A percentile compares a stretch with the other conserved stretches of the same genome.
Conservation (phyloP, 352 stramenopile species). For the Nothophytophthora sp. region DNA sequence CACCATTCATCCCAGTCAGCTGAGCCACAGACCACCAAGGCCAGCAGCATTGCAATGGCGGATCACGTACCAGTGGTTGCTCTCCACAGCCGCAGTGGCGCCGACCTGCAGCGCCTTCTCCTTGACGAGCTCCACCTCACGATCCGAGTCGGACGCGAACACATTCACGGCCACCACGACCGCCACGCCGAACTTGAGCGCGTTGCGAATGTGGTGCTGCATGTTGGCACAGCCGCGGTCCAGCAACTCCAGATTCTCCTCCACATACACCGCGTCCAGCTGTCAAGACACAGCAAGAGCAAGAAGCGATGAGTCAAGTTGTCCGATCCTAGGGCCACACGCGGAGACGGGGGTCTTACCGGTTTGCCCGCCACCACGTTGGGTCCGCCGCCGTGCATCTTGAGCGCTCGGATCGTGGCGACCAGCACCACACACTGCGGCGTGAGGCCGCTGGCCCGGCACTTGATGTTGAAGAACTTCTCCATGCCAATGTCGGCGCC, state of each 20-base stretch:
- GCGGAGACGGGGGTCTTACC: conserved; percentile 37
- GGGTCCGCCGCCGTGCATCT: conserved; percentile 99
- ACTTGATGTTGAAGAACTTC: conserved; percentile 99
- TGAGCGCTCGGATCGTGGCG: conserved; percentile 97
- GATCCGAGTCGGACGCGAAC: conserved; percentile 63
- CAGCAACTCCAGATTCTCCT: conserved; percentile 97
- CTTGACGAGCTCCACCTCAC: conserved; percentile 95
- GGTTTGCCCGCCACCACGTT: conserved; percentile 94
- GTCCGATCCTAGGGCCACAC: background rate
- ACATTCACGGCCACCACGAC: conserved; percentile 96
- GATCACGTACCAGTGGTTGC: conserved; percentile 93
- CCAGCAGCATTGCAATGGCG: no score
- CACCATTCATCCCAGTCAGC: no score
- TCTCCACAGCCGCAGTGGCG: conserved; percentile 95
- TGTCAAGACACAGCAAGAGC: conserved; percentile 18
- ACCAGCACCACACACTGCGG: conserved; percentile 98
- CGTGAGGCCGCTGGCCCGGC: conserved; percentile 92
- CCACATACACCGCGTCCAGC: conserved; percentile 90
- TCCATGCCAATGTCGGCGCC: conserved; percentile 97
- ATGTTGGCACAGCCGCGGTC: conserved; percentile 93
- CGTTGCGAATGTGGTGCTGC: conserved; percentile 97
- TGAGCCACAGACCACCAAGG: no score
- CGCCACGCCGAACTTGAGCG: conserved; percentile 93
- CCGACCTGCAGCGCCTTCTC: conserved; percentile 90
- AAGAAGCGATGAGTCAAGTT: background rate